Evolutionary conservation across 257 asterid genomes (phyloP), one percentile per base, ranked within the genome.

Genomic region (Jacaranda copaia): DNA sequence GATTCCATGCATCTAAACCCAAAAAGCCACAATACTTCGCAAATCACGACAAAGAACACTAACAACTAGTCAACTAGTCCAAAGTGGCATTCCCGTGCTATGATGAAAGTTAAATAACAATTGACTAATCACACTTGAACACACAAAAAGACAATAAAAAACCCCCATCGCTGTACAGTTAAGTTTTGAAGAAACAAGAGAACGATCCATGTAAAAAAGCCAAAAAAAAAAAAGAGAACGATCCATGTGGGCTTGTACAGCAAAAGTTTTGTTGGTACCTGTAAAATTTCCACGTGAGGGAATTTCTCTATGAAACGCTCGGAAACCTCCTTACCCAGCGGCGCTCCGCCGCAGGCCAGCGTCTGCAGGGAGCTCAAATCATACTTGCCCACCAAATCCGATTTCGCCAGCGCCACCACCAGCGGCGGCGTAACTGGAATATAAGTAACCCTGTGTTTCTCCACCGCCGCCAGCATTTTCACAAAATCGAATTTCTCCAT

Each of bases 361-460:
- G 38, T 2, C 83, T 56, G 89, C 15, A 94, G 83, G 3, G 99
- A 92, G 79, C 92, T 84, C 73, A 94, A 67, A 49, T 91, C 98
- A 59, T 88, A 87, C 77, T 89, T 89, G 3, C 2, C 59, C 77
- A 85, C 95, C 88, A 94, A 63, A 69, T 92, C 97, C 39, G 93
- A 92, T 82, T 94, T 94, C 51, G 81, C 82, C 89, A 92, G 69
- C 38, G 94, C 97, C 87, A 92, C 93, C 82, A 94, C 92, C 20
- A 94, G 86, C 68, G 97, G 97, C 81, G 99, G 99, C 36, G 98
- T 80, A 57, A 92, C 99, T 38, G 99, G 96, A 36, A 92, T 87
- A 69, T 65, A 87, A 0, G 88, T 84, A 6, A 94, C 96, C 77
- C 59, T 89, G 73, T 83, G 82, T 78, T 76, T 92, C 86, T 89